These are phyloP conservation scores for Cyberlindnera mrakii DNA, from an alignment of 805 yeast species.

Conservation along the genomic window DNA sequence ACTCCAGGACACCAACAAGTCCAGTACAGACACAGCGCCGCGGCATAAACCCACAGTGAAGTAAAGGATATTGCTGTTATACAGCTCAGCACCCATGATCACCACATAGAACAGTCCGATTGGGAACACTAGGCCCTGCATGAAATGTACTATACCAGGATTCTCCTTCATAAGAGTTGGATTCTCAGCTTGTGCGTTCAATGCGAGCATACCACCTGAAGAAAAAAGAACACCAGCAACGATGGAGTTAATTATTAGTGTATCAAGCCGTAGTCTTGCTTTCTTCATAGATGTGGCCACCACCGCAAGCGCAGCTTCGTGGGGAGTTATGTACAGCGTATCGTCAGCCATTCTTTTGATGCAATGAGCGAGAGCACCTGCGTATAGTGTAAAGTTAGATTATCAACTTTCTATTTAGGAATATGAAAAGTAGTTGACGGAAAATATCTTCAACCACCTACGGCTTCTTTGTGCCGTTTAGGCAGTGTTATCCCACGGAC, in stretches of 20 bases:
- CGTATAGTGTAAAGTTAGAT: too few species aligned
- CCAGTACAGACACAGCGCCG: constrained; percentile 63
- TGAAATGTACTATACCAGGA: constrained; percentile 46
- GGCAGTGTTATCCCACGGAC: too few species aligned
- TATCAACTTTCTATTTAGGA: too few species aligned
- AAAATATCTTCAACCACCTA: too few species aligned
- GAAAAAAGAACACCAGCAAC: constrained; percentile 67
- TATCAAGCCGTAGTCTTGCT: constrained; percentile 56
- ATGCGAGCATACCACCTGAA: constrained; percentile 67
- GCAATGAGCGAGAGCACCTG: too few species aligned
- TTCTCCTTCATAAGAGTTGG: constrained; percentile 35
- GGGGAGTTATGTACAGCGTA: constrained; percentile 59
- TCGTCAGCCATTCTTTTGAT: constrained; percentile 33
- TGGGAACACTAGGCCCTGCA: constrained; percentile 61
- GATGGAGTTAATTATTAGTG: constrained; percentile 56
- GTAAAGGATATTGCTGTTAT: constrained; percentile 67
- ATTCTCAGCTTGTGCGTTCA: constrained; percentile 47
- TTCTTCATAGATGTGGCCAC: constrained; percentile 86
- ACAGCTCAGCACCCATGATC: constrained; percentile 68
- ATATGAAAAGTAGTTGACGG: too few species aligned
- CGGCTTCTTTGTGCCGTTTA: too few species aligned
- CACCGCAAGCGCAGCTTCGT: constrained; percentile 78
- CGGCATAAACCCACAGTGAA: constrained; percentile 64
- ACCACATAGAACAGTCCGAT: constrained; percentile 74
- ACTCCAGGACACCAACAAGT: constrained; percentile 57